Evolutionary conservation across 1,284 basidiomycete species (phyloP).

Genomic region (Irpex rosettiformis): DNA sequence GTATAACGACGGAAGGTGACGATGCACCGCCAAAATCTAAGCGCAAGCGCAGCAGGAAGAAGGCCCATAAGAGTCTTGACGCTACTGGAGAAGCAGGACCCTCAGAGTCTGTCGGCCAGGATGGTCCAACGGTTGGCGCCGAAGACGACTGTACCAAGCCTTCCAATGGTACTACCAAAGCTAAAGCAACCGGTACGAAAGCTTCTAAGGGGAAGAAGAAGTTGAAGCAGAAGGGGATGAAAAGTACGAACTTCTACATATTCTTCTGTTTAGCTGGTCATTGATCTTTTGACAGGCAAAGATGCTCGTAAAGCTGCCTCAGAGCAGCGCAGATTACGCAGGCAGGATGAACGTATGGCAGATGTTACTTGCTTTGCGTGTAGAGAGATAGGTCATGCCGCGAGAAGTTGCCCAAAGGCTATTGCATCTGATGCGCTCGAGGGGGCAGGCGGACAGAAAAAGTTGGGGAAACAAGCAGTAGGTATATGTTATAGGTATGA

Average conservation of each 20-base stretch:
- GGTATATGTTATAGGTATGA: slow-evolving; percentile 82
- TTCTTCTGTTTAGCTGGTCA: not conserved
- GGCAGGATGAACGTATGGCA: slow-evolving; percentile 57
- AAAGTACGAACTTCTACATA: not conserved
- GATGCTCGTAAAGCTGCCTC: slow-evolving; percentile 31
- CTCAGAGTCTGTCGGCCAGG: slow-evolving; percentile 14
- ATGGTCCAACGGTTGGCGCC: slow-evolving; percentile 10
- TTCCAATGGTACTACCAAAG: slow-evolving; percentile 22
- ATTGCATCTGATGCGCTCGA: slow-evolving; percentile 26
- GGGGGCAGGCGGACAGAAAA: slow-evolving; percentile 26
- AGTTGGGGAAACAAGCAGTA: slow-evolving; percentile 37
- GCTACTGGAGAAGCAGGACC: slow-evolving; percentile 7
- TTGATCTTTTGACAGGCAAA: slow-evolving; percentile 11
- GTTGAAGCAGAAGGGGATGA: slow-evolving; percentile 24
- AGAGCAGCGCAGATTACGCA: slow-evolving; percentile 64
- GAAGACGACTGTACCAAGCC: slow-evolving; percentile 29
- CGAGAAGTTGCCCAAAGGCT: slow-evolving; percentile 76
- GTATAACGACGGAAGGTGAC: not conserved
- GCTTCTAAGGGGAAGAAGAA: slow-evolving; percentile 27
- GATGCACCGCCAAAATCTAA: slow-evolving; percentile 36
- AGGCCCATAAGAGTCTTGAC: slow-evolving; percentile 15
- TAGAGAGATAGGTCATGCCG: slow-evolving; percentile 81
- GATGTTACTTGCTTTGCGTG: slow-evolving; percentile 86
- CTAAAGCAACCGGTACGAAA: slow-evolving; percentile 19
- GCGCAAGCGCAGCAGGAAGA: slow-evolving; percentile 36